These are phyloP conservation scores for Scheffersomyces titani DNA, from an alignment of 1,139 yeast species.

Conservation along the genomic window DNA sequence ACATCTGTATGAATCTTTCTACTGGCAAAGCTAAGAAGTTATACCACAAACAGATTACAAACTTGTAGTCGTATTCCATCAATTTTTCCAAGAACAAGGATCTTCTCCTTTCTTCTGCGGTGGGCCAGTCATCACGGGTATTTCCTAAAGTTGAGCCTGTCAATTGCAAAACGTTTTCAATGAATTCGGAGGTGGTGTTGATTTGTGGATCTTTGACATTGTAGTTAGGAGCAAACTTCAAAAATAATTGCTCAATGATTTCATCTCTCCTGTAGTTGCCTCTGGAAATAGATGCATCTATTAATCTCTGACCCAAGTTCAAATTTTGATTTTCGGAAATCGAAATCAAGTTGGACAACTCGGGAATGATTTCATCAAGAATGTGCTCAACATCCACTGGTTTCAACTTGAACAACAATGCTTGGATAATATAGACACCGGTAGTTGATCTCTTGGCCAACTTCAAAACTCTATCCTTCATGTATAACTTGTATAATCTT, in stretches of 20 bases:
- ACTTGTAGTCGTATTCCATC: constrained; percentile 62
- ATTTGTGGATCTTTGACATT: constrained; percentile 31
- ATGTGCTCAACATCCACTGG: constrained; percentile 61
- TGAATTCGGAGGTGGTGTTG: constrained; percentile 49
- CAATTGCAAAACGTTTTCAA: constrained; percentile 66
- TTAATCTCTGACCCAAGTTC: constrained; percentile 67
- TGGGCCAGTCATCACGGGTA: constrained; percentile 87
- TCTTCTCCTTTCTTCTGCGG: constrained; percentile 84
- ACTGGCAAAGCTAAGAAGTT: constrained; percentile 61
- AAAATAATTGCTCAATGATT: constrained; percentile 58
- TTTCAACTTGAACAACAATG: constrained; percentile 60
- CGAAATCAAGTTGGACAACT: constrained; percentile 59
- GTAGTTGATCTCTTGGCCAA: constrained; percentile 77
- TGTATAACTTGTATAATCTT: constrained; percentile 69
- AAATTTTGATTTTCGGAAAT: constrained; percentile 55
- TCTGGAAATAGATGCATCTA: constrained; percentile 65
- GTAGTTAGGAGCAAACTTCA: constrained; percentile 58
- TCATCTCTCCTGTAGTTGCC: constrained; percentile 66
- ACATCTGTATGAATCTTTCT: constrained; percentile 66
- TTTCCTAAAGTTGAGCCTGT: constrained; percentile 76
- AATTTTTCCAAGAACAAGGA: constrained; percentile 72
- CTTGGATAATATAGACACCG: constrained; percentile 82
- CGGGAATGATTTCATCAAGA: constrained; percentile 70
- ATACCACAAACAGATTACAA: constrained; percentile 59
- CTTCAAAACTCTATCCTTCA: constrained; percentile 70